Evolutionary conservation across 257 asterid species (phyloP), one percentile per base, ranked within the genome.

Genomic region (Solanum ossicruentum): DNA sequence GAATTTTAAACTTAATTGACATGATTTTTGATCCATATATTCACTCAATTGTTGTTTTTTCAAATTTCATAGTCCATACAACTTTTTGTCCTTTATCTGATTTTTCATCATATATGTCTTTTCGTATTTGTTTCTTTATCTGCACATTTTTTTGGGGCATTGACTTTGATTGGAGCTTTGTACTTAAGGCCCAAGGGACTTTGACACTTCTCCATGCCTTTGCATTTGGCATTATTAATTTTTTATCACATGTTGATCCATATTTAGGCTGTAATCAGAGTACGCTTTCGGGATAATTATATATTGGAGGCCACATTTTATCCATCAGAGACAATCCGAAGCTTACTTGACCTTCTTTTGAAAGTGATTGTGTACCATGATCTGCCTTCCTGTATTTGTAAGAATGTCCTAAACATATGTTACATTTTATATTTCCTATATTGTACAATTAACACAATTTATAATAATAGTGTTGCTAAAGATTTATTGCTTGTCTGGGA

Each of bases 251-350:
- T 84, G 43, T 32, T 23, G 82, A 10, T 23, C 82, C n/a, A 84
- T 23, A 70, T 84, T 84, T 93, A 96, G 97, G 93, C 97, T 9
- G 93, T 89, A 84, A 92, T 97, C 55, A 94, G 99, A 90, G 93
- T 95, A 51, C 96, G 99, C 10, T 97, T 97, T 88, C 97, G 98
- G 8, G 99, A 97, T 87, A 94, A 95, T 86, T 85, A 88, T 86
- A 97, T 98, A 18, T 87, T 97, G 51, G 98, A 97, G 92, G 97
- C 89, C 61, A 45, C 93, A 77, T 97, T 97, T 87, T 97, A 94
- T 85, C 93, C 99, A 81, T 93, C 98, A 15, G 99, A 97, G 93
- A 87, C 93, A 23, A 86, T 97, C 82, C 97, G 95, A 72, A 89
- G 92, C 91, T 89, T 97, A 55, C 83, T 93, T 83, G 98, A 97